These are phyloP conservation scores for Candida andamanensis DNA, from an alignment of 805 yeast genomes.

Conservation along the genomic window DNA sequence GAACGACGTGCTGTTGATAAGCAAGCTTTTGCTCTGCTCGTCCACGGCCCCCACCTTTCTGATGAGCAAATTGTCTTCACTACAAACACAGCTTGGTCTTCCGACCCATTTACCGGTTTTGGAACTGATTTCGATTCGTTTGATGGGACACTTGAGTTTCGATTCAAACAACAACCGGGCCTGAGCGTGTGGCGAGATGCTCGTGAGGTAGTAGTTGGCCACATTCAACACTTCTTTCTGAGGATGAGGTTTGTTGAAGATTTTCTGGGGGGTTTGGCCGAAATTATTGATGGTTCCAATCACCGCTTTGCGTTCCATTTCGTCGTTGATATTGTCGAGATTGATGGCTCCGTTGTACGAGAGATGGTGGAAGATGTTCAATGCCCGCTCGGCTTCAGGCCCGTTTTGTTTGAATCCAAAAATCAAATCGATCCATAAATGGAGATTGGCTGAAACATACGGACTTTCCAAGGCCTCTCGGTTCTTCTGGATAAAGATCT, in stretches of 20 bases:
- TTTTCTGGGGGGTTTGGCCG: slow-evolving; percentile 82
- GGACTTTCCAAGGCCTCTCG: slow-evolving; percentile 81
- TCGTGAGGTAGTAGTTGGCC: slow-evolving; percentile 32
- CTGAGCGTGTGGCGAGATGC: slow-evolving; percentile 20
- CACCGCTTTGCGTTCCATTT: slow-evolving; percentile 65
- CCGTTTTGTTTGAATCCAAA: slow-evolving; percentile 83
- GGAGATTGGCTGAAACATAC: slow-evolving; percentile 69
- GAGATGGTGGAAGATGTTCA: slow-evolving; percentile 78
- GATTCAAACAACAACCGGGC: slow-evolving; percentile 44
- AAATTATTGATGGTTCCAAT: slow-evolving; percentile 86
- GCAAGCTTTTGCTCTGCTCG: slow-evolving; percentile 24
- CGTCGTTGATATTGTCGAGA: slow-evolving; percentile 68
- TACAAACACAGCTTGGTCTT: slow-evolving; percentile 34
- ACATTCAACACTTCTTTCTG: slow-evolving; percentile 33
- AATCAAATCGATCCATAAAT: slow-evolving; percentile 80
- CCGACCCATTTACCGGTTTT: slow-evolving; percentile 49
- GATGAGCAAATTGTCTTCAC: slow-evolving; percentile 33
- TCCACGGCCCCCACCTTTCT: slow-evolving; percentile 22
- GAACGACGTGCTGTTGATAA: slow-evolving; percentile 40
- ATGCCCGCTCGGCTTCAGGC: slow-evolving; percentile 53
- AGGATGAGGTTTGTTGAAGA: slow-evolving; percentile 68
- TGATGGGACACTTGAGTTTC: slow-evolving; percentile 35
- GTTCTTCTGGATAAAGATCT: slow-evolving; percentile 65
- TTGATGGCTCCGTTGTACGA: slow-evolving; percentile 84
- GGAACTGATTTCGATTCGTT: slow-evolving; percentile 40